These are phyloP conservation scores for Eucalyptus albens DNA, from an alignment of 345 rosid genomes.

Conservation along the genomic window DNA sequence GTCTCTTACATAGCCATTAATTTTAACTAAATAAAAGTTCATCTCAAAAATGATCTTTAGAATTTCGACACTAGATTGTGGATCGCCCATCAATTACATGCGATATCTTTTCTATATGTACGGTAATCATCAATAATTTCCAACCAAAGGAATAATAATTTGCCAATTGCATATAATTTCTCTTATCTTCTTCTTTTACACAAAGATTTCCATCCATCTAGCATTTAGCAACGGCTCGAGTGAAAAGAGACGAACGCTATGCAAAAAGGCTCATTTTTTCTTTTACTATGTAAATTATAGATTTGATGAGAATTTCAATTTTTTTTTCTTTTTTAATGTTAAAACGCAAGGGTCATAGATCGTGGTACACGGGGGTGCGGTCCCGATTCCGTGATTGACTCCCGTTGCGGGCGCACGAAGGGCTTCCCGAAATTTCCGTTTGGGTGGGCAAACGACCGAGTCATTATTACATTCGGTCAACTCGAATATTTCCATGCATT, in stretches of 20 bases:
- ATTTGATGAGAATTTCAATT: not conserved
- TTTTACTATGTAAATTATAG: not conserved
- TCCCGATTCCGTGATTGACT: not conserved
- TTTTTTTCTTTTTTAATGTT: no score
- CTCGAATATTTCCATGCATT: not conserved
- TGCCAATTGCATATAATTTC: not conserved
- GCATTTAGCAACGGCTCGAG: not conserved
- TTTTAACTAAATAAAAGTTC: fast-evolving
- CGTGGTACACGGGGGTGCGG: no score
- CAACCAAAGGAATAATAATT: not conserved
- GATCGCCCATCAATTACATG: not conserved
- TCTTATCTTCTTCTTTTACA: not conserved
- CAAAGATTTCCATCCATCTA: not conserved
- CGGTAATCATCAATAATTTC: not conserved
- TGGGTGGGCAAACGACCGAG: not conserved
- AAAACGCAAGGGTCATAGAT: no score
- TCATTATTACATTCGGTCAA: not conserved
- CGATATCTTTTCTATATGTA: fast-evolving
- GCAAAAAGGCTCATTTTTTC: not conserved
- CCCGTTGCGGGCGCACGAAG: not conserved
- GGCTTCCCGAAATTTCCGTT: not conserved
- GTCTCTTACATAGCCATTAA: fast-evolving
- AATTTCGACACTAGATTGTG: not conserved
- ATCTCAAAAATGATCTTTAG: fast-evolving
- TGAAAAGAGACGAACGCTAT: not conserved